phyloP scores from a whole-genome alignment of 768 basidiomycete species.

The Crassisporium funariophilum region DNA sequence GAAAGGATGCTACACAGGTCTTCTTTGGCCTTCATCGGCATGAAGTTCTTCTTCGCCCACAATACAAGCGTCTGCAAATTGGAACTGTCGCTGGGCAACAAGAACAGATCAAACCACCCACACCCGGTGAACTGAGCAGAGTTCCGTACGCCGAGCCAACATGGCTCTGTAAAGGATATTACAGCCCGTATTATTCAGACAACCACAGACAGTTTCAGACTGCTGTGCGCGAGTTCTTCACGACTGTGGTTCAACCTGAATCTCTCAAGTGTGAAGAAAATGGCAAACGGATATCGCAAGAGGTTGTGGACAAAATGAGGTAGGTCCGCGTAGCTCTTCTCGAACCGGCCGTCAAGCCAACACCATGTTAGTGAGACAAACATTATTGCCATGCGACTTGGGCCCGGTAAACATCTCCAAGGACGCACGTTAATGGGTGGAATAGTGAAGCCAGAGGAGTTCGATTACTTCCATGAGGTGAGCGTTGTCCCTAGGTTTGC shows the following conservation, averaged over 20 bases:
- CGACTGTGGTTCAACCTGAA: constrained; percentile 74
- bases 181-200: constrained; percentile 34
- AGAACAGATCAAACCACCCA: constrained; percentile 28
- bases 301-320: constrained; percentile 84
- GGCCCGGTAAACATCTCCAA: constrained; percentile 86
- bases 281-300: constrained; percentile 84
- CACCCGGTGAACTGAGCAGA: constrained; percentile 31
- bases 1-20: constrained; percentile 53
- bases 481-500: background rate
- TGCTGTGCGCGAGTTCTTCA: constrained; percentile 75
- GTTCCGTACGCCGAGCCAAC: constrained; percentile 38
- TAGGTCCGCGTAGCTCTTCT: too few relatives aligned
- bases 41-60: constrained; percentile 32
- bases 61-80: constrained; percentile 34
- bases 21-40: constrained; percentile 37
- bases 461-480: constrained; percentile 94
- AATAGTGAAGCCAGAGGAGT: constrained; percentile 76
- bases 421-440: constrained; percentile 79
- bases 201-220: constrained; percentile 76
- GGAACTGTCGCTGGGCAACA: constrained; percentile 31
- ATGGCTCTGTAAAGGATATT: constrained; percentile 34
- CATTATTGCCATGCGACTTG: constrained; percentile 87
- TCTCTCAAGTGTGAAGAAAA: constrained; percentile 80
- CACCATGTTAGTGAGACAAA: constrained; percentile 70
- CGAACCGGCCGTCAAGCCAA: too few relatives aligned